Base-by-base conservation (phyloP, 2,329 filamentous ascomycete species). In the Colletotrichum orbiculare region DNA sequence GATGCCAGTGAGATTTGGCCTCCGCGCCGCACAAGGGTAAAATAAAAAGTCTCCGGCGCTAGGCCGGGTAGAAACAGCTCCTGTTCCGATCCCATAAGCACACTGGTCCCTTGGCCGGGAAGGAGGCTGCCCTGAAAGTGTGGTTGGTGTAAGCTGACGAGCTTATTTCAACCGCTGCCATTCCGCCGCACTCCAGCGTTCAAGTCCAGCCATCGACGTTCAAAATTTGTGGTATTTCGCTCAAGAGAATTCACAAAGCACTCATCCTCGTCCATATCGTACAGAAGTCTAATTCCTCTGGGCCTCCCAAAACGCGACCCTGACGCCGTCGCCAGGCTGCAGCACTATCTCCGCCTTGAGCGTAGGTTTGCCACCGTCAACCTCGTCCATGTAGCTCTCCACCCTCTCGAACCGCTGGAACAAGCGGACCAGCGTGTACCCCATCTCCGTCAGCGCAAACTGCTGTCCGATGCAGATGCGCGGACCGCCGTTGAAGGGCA, bases 381-480 rank as follows among this genome's bases (percentile, higher is more conserved):
- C 71, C n/a, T 77, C 74, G 8, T 74, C 68, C 86, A 88, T 89
- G 69, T 82, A 78, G 71, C 79, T 86, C 71, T 88, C 85, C 8
- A 93, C 80, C 10, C 82, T 77, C 59, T 89, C 87, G 73, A 91
- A 96, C 33, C 84, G 82, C 80, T 95, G 92, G 73, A 94, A 86
- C 69, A 95, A 72, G 48, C 92, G 82, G 35, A 89, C 88, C 66
- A 93, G 83, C 9, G 91, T 88, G 73, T 94, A 94, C 37, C 81
- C 81, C 81, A 91, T 91, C 81, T 94, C 91, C 0, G 91, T 93
- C 50, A 94, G 78, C 12, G 92, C 92, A 74, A 94, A 95, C 76
- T 95, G 91, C 82, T 95, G 91, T 2, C 91, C 91, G 64, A 94
- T 87, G 76, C 91, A 92, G 72, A 92, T 91, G 38, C 91, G 81